Evolutionary conservation across 2,329 filamentous ascomycete species (phyloP).

Genomic region (Fragosphaeria purpurea): DNA sequence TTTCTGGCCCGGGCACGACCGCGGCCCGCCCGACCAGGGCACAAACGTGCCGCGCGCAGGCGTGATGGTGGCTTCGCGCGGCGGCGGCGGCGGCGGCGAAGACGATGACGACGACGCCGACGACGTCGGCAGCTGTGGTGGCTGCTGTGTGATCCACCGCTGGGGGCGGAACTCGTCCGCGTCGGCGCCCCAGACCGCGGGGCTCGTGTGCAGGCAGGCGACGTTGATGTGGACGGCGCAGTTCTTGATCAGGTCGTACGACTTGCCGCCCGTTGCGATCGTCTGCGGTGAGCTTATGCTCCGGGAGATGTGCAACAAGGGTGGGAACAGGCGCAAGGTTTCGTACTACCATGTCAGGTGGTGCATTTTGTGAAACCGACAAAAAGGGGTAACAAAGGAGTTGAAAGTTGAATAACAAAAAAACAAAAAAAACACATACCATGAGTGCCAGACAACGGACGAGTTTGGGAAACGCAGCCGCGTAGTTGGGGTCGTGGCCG

Average conservation of each 20-base stretch:
- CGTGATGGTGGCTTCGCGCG: conserved; percentile 16
- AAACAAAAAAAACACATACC: conserved; percentile 3
- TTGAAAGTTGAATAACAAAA: neutral
- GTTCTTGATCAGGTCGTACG: conserved; percentile 22
- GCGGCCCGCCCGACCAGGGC: conserved; percentile 38
- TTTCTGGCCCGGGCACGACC: conserved; percentile 42
- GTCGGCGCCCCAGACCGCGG: conserved; percentile 21
- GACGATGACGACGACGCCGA: neutral
- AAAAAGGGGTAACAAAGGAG: neutral
- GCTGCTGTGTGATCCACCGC: conserved; percentile 26
- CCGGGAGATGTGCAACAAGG: conserved; percentile 27
- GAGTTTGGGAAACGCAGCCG: conserved; percentile 30
- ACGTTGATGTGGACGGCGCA: conserved; percentile 26
- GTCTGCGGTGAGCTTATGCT: conserved; percentile 18
- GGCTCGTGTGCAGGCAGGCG: conserved; percentile 19
- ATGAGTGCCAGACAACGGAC: conserved; percentile 37
- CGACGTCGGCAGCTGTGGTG: conserved; percentile 2
- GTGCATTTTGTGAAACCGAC: neutral
- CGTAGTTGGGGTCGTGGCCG: conserved; percentile 24
- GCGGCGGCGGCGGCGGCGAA: neutral
- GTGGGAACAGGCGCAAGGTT: conserved; percentile 31
- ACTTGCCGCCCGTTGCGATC: conserved; percentile 19
- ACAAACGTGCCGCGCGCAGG: conserved; percentile 31
- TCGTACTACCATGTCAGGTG: conserved; percentile 20
- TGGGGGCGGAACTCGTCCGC: conserved; percentile 26